Evolutionary conservation across 495 filamentous ascomycete species (phyloP).

Genomic region (Sphaerosporella brunnea): DNA sequence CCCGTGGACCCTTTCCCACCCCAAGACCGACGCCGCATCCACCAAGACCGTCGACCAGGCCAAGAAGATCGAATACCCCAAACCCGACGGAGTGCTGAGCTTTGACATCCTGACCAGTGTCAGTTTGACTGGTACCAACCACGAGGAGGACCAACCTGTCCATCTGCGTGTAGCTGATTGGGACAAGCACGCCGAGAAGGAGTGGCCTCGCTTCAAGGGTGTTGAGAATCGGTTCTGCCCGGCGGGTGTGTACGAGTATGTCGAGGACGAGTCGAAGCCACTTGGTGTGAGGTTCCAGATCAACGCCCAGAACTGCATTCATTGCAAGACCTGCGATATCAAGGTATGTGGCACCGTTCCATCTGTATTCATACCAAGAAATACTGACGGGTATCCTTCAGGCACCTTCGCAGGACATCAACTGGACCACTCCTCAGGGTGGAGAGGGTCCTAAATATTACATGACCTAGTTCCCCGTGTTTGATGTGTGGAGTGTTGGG

Average conservation of each 20-base stretch:
- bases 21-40: conserved; percentile 49
- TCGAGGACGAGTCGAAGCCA: conserved; percentile 66
- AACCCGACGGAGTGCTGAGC: conserved; percentile 80
- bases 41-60: conserved; percentile 67
- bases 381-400: not conserved
- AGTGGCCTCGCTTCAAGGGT: conserved; percentile 78
- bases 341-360: conserved; percentile 33
- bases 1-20: conserved; percentile 89
- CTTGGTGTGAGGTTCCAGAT: conserved; percentile 90
- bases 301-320: conserved; percentile 93
- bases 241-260: conserved; percentile 96
- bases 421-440: conserved; percentile 88
- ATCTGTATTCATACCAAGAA: not conserved
- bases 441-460: conserved; percentile 95
- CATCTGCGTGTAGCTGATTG: conserved; percentile 89
- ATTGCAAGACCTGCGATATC: conserved; percentile 99
- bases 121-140: conserved; percentile 86
- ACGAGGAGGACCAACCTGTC: conserved; percentile 96
- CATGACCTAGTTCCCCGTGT: conserved; percentile 48
- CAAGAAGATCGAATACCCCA: conserved; percentile 85
- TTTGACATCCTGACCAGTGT: conserved; percentile 96
- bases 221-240: conserved; percentile 97
- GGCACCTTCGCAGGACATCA: conserved; percentile 85
- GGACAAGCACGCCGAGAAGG: conserved; percentile 66
- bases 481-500: no score